A percentile compares a stretch with the other conserved stretches of the same genome.
These are phyloP conservation scores for Taphrina communis DNA, from an alignment of 1,139 yeast species.

Conservation along the genomic window DNA sequence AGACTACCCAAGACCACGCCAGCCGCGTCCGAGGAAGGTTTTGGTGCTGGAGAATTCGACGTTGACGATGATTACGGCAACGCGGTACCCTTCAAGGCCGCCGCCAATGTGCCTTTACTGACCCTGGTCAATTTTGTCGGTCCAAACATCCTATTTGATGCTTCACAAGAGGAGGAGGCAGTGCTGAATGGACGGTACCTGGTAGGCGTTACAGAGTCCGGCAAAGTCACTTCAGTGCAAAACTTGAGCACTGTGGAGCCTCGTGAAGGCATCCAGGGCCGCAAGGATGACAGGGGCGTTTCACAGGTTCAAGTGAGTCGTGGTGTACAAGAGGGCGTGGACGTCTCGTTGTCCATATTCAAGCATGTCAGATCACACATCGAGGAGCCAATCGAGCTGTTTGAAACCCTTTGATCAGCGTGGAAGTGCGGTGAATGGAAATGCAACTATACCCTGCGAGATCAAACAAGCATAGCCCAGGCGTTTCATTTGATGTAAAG, in stretches of 20 bases:
- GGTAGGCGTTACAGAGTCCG: conserved; percentile 24
- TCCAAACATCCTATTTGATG: conserved; percentile 27
- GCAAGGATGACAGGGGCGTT: conserved; percentile 25
- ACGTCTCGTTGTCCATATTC: conserved; percentile 29
- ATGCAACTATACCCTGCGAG: not conserved
- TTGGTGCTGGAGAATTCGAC: conserved; percentile 22
- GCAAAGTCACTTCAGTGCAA: conserved; percentile 10
- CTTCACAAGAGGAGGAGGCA: conserved; percentile 29
- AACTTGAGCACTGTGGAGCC: conserved; percentile 25
- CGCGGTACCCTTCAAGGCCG: conserved; percentile 22
- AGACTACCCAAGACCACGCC: conserved; percentile 29
- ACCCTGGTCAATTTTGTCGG: conserved; percentile 27
- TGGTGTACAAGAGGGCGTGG: conserved; percentile 26
- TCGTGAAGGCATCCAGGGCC: conserved; percentile 29
- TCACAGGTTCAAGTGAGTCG: conserved; percentile 15
- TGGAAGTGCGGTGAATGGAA: not conserved
- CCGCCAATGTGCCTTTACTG: conserved; percentile 24
- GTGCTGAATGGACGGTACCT: conserved; percentile 26
- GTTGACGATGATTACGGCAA: conserved; percentile 37
- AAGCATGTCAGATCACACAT: conserved; percentile 30
- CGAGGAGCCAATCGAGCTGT: conserved; percentile 33
- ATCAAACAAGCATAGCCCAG: not conserved
- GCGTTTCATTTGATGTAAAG: conserved; percentile 3
- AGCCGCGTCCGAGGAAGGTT: conserved; percentile 8
- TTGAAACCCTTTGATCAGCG: conserved; percentile 19